Percentiles rank a stretch among this genome's conserved stretches.
Conservation (phyloP, 306 rosid species). For the Prunus armeniaca region DNA sequence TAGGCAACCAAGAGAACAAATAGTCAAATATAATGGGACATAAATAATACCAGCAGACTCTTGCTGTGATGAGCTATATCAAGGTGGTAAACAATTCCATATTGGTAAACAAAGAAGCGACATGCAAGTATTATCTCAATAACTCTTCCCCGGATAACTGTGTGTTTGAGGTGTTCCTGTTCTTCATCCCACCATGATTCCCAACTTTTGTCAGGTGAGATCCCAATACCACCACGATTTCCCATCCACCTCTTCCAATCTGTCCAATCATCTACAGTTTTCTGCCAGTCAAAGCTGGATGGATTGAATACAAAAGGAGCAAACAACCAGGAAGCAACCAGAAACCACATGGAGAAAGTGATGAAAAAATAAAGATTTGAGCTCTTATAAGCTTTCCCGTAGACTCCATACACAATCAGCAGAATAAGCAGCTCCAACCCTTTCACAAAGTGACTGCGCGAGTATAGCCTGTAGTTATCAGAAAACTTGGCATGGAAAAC, state of each 20-base stretch:
- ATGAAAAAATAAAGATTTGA: conserved; percentile 66
- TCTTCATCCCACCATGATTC: conserved; percentile 99
- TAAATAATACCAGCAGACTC: conserved; percentile 56
- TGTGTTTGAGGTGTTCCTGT: conserved; percentile 82
- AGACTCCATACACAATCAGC: conserved; percentile 63
- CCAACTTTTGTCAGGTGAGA: conserved; percentile 80
- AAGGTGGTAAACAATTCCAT: conserved; percentile 91
- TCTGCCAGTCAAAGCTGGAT: conserved; percentile 97
- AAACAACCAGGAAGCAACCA: conserved; percentile 91
- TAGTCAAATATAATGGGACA: conserved; percentile 14
- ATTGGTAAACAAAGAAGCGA: conserved; percentile 89
- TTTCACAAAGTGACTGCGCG: conserved; percentile 93
- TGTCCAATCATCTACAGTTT: conserved; percentile 96
- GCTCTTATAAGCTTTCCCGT: conserved; percentile 62
- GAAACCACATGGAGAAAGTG: conserved; percentile 90
- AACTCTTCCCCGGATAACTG: conserved; percentile 66
- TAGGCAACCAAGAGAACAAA: conserved; percentile 13
- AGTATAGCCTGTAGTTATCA: conserved; percentile 84
- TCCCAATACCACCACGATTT: conserved; percentile 96
- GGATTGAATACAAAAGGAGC: conserved; percentile 97
- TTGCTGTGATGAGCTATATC: conserved; percentile 69
- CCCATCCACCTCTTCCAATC: conserved; percentile 99
- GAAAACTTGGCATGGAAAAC: conserved; percentile 94
- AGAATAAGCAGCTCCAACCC: conserved; percentile 83
- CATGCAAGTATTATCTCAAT: conserved; percentile 74